Evolutionary conservation across 192 early-diverging fungal genomes (phyloP).

Genomic region (Dissophora globulifera): DNA sequence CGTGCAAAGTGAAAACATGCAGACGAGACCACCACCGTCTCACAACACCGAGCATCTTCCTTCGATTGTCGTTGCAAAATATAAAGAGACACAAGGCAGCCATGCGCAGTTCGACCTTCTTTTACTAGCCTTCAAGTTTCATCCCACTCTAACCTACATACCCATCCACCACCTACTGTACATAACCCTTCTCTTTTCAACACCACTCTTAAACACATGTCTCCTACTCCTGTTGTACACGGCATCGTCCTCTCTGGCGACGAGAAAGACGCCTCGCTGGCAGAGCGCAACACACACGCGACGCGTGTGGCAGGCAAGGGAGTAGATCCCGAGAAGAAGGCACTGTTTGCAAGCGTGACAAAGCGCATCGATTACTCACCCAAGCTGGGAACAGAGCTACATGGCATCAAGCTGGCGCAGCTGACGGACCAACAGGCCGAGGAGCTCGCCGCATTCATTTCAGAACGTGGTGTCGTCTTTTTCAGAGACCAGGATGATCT

Average conservation of each 20-base stretch:
- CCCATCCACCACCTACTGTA: too few relatives aligned
- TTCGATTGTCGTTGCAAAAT: too few relatives aligned
- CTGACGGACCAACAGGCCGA: slow-evolving; percentile 69
- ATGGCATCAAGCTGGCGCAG: slow-evolving; percentile 64
- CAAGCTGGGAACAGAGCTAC: slow-evolving; percentile 74
- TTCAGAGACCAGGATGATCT: slow-evolving; percentile 75
- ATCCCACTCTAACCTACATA: too few relatives aligned
- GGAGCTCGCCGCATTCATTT: slow-evolving; percentile 69
- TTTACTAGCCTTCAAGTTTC: too few relatives aligned
- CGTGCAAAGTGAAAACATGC: too few relatives aligned
- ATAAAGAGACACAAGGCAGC: too few relatives aligned
- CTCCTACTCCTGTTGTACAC: too few relatives aligned
- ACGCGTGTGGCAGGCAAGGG: slow-evolving; percentile 54
- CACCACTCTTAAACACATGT: too few relatives aligned
- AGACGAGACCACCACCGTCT: too few relatives aligned
- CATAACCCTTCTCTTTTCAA: too few relatives aligned
- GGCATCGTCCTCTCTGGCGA: slow-evolving; percentile 31
- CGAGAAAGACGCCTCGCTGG: slow-evolving; percentile 26
- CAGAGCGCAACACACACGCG: slow-evolving; percentile 54
- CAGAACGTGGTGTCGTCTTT: slow-evolving; percentile 76
- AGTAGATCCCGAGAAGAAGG: slow-evolving; percentile 65
- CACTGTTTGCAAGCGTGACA: slow-evolving; percentile 63
- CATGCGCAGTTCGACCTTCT: too few relatives aligned
- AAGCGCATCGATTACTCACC: slow-evolving; percentile 68
- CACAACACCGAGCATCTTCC: too few relatives aligned